Conservation (phyloP, 2,329 filamentous ascomycete genomes). For the Claviceps paspali region DNA sequence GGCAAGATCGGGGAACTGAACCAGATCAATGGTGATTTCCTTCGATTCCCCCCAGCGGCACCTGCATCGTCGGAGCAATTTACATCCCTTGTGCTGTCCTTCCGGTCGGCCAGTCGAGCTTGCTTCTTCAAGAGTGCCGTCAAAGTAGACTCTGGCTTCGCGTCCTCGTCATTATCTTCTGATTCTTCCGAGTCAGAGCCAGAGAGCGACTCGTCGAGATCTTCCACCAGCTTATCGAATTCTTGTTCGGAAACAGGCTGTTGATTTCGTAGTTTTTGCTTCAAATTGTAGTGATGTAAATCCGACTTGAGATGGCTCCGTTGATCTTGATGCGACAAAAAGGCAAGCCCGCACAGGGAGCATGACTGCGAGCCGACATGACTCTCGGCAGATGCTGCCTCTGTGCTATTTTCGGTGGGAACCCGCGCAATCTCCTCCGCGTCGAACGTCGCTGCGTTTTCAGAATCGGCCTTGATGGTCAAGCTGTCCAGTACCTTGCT, state of each 20-base stretch:
- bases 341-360: constrained; percentile 60
- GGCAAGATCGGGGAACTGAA: constrained; percentile 64
- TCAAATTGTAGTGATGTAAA: constrained; percentile 85
- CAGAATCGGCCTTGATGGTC: constrained; percentile 26
- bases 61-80: constrained; percentile 23
- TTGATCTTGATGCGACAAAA: constrained; percentile 63
- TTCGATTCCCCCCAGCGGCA: constrained; percentile 33
- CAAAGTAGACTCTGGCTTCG: constrained; percentile 51
- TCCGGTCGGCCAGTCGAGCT: constrained; percentile 51
- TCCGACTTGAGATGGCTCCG: constrained; percentile 78
- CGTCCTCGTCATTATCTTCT: constrained; percentile 38
- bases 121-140: constrained; percentile 69
- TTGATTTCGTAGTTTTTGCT: constrained; percentile 68
- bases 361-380: constrained; percentile 58
- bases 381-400: constrained; percentile 15
- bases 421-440: constrained; percentile 11
- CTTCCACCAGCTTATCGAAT: constrained; percentile 72
- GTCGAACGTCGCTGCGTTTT: constrained; percentile 11
- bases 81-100: constrained; percentile 34
- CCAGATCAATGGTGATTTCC: constrained; percentile 71
- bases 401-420: constrained; percentile 10
- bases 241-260: constrained; percentile 61
- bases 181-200: constrained; percentile 65
- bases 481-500: constrained; percentile 56
- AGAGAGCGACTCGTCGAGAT: constrained; percentile 82